These are phyloP conservation scores for Trifolium repens DNA, from an alignment of 306 rosid species.

Conservation along the genomic window DNA sequence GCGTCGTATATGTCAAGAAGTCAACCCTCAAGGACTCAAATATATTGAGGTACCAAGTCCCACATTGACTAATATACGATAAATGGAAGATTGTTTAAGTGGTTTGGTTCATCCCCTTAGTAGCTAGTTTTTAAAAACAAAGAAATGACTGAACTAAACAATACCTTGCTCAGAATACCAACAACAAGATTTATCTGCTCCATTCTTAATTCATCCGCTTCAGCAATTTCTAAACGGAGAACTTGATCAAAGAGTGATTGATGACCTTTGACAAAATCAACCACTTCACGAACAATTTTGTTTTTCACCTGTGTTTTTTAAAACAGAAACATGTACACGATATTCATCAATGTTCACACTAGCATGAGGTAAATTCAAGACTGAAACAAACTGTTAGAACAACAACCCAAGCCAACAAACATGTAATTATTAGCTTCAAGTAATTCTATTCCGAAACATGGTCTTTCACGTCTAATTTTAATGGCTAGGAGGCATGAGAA, in stretches of 20 bases:
- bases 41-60: background rate
- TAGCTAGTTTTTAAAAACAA: slow-evolving; percentile 3
- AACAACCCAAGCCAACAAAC: background rate
- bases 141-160: slow-evolving; percentile 16
- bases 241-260: slow-evolving; percentile 76
- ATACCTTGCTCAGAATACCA: slow-evolving; percentile 94
- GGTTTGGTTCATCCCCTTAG: background rate
- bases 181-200: slow-evolving; percentile 94
- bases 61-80: background rate
- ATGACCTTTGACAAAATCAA: slow-evolving; percentile 89
- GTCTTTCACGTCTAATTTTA: background rate
- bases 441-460: background rate
- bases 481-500: background rate
- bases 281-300: slow-evolving; percentile 86
- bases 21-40: background rate
- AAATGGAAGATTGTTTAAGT: background rate
- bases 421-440: slow-evolving; percentile 18
- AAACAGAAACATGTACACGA: slow-evolving; percentile 9
- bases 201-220: slow-evolving; percentile 72
- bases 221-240: slow-evolving; percentile 72
- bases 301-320: slow-evolving; percentile 72
- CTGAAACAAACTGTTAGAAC: slow-evolving; percentile 12
- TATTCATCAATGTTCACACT: slow-evolving; percentile 12
- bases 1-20: background rate
- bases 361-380: slow-evolving; percentile 12